Conservation (phyloP, 2,329 filamentous ascomycete genomes). For the Colletotrichum plurivorum region DNA sequence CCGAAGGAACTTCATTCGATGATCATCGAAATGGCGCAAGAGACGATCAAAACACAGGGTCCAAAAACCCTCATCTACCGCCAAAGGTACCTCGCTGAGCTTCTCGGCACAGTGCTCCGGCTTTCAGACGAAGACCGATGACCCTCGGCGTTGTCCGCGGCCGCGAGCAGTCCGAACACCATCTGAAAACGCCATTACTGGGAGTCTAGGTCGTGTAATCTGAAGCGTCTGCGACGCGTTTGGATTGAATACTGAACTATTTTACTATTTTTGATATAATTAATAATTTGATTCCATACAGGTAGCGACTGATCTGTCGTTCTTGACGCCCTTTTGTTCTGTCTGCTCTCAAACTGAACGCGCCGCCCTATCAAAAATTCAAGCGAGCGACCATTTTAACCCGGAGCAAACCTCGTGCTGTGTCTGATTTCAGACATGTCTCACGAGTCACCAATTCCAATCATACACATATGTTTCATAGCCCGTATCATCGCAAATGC, state of each 20-base stretch:
- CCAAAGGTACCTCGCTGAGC: conserved; percentile 6
- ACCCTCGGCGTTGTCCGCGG: background rate
- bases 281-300: background rate
- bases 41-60: background rate
- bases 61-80: background rate
- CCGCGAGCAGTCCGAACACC: no score
- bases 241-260: background rate
- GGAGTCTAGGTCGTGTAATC: no score
- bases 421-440: background rate
- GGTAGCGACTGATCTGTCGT: background rate
- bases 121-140: background rate
- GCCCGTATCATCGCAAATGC: no score
- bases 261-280: background rate
- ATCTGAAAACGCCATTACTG: no score
- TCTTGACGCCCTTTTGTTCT: background rate
- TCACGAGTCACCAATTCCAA: background rate
- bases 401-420: no score
- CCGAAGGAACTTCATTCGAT: conserved; percentile 1
- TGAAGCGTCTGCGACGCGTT: no score
- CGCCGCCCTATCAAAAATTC: no score
- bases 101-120: background rate
- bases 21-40: background rate
- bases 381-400: no score
- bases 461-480: background rate
- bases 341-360: no score